Evolutionary conservation across 805 yeast species (phyloP), one percentile per base, ranked within the genome.

Genomic region (Zygosaccharomyces pseudorouxii): DNA sequence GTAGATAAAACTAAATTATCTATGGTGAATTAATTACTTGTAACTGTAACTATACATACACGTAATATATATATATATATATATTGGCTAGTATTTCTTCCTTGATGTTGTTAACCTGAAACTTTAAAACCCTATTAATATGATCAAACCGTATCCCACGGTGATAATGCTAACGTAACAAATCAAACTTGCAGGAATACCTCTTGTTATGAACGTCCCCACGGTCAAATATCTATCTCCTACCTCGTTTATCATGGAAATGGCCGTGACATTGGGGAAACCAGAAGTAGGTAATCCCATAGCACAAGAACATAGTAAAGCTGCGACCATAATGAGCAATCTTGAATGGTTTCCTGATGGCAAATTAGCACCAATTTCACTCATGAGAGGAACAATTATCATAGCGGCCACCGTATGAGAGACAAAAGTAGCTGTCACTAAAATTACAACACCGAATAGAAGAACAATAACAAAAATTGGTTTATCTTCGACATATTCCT

Each of bases 281-380:
- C 99, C 98, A 2, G 96, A 86, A 0, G 98, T 93, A 25, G 99
- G 98, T 46, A 93, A 72, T 1, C 97, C 98, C 98, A 93, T 93
- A 2, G 98, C 99, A 31, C 86, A 83, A 0, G 98, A 92, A 60
- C 97, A 88, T 53, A 93, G 71, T 47, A 80, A 61, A 0, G 84
- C 80, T 3, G 81, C 69, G 4, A 73, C 68, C 82, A 80, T 77
- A 41, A 93, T 84, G 56, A 93, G 71, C 40, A 92, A 63, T 54
- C 89, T 77, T 30, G 98, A 96, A 67, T 88, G 97, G 14, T 96
- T 93, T 27, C 80, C 81, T 18, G 74, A 71, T 4, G 82, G 79
- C 65, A 86, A 65, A 36, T 79, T 72, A 36, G 80, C 73, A n/a
- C 98, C 99, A 48, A 93, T 84, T 60, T 90, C 93, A 16, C 86